Percentiles rank a stretch among this genome's conserved stretches.
Conservation (phyloP, 1,139 yeast genomes). For the Taphrina flavorubra region DNA sequence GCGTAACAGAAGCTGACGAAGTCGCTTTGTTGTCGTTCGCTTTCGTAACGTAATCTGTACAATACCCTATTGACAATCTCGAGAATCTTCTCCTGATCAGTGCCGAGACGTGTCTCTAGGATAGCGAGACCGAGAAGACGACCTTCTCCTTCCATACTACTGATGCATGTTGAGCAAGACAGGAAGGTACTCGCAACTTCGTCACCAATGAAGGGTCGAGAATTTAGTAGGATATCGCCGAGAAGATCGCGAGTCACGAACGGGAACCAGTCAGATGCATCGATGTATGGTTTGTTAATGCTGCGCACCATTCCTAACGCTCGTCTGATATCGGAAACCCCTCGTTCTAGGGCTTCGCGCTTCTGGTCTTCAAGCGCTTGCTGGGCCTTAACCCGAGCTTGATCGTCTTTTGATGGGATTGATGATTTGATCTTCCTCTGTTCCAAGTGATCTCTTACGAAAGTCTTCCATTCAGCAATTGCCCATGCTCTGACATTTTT, state of each 20-base stretch:
- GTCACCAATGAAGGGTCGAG: slow-evolving; percentile 49
- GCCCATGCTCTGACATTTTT: slow-evolving; percentile 78
- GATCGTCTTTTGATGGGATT: slow-evolving; percentile 80
- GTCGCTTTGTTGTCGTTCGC: slow-evolving; percentile 76
- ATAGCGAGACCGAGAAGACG: slow-evolving; percentile 70
- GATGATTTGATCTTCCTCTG: slow-evolving; percentile 56
- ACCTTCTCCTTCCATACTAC: slow-evolving; percentile 61
- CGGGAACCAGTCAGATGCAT: slow-evolving; percentile 75
- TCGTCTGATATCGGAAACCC: slow-evolving; percentile 56
- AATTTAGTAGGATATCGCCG: slow-evolving; percentile 49
- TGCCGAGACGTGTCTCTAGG: slow-evolving; percentile 57
- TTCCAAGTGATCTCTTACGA: slow-evolving; percentile 74
- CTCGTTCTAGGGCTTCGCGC: slow-evolving; percentile 57
- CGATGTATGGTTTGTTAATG: slow-evolving; percentile 64
- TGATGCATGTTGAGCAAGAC: slow-evolving; percentile 51
- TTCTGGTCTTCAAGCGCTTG: slow-evolving; percentile 64
- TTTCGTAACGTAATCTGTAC: slow-evolving; percentile 73
- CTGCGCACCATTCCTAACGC: slow-evolving; percentile 62
- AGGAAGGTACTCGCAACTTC: slow-evolving; percentile 50
- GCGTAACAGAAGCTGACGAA: slow-evolving; percentile 70
- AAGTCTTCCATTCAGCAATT: slow-evolving; percentile 87
- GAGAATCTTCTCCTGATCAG: slow-evolving; percentile 59
- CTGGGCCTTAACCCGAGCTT: slow-evolving; percentile 64
- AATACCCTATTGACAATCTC: slow-evolving; percentile 67
- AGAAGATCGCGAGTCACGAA: slow-evolving; percentile 58